Evolutionary conservation across 108 stramenopile species (phyloP).

Genomic region (Cyclostephanos invisitatus): DNA sequence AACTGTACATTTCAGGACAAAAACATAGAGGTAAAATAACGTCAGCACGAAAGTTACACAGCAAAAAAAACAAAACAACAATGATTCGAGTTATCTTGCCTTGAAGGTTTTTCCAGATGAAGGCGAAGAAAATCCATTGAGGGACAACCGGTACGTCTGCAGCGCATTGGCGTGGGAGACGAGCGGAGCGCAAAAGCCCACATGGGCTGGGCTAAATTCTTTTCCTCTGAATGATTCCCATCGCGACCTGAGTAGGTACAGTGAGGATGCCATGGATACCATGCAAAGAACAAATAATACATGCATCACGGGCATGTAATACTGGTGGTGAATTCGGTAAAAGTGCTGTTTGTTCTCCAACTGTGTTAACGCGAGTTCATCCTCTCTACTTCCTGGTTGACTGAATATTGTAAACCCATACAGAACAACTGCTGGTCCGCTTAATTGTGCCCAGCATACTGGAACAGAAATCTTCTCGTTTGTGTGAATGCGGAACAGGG

Average conservation of each 20-base stretch:
- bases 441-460: constrained; percentile 52
- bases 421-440: constrained; percentile 44
- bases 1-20: constrained; percentile 3
- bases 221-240: constrained; percentile 36
- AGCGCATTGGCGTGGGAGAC: constrained; percentile 46
- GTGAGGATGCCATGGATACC: constrained; percentile 39
- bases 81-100: constrained; percentile 9
- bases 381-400: constrained; percentile 40
- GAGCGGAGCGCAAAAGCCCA: constrained; percentile 45
- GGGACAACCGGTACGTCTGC: constrained; percentile 42
- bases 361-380: constrained; percentile 10
- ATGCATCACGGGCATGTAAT: constrained; percentile 42
- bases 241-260: constrained; percentile 30
- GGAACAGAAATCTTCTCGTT: constrained; percentile 47
- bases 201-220: constrained; percentile 51
- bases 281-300: constrained; percentile 37
- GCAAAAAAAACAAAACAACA: neutral
- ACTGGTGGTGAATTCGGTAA: constrained; percentile 27
- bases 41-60: neutral
- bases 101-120: constrained; percentile 30
- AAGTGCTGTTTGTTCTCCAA: constrained; percentile 38
- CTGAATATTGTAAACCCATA: constrained; percentile 49
- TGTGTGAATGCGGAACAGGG: constrained; percentile 42
- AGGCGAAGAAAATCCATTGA: constrained; percentile 29
- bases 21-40: neutral